These are phyloP conservation scores for Coemansia nantahalensis DNA, from an alignment of 192 early-diverging fungal species.

Conservation along the genomic window DNA sequence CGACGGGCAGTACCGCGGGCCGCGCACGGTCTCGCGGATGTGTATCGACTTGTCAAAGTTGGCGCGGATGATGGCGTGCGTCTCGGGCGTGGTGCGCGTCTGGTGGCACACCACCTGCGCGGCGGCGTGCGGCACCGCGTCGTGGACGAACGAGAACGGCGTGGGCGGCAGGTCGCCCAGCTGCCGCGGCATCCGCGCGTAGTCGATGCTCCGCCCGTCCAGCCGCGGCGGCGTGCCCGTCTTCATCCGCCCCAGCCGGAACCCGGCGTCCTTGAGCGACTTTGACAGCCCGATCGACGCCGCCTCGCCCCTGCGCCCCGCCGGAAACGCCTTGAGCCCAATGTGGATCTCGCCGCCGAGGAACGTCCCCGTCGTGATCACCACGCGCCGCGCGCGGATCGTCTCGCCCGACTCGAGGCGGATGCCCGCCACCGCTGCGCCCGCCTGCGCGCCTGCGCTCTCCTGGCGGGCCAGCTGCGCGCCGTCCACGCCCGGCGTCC, in stretches of 20 bases:
- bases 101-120: slow-evolving; percentile 72
- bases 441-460: slow-evolving; percentile 17
- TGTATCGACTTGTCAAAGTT: slow-evolving; percentile 79
- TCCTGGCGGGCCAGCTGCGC: slow-evolving; percentile 32
- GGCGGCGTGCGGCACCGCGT: slow-evolving; percentile 64
- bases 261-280: slow-evolving; percentile 70
- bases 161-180: slow-evolving; percentile 67
- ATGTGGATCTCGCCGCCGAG: slow-evolving; percentile 82
- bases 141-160: slow-evolving; percentile 77
- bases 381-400: slow-evolving; percentile 65
- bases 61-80: slow-evolving; percentile 66
- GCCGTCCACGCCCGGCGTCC: slow-evolving; percentile 24
- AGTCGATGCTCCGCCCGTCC: slow-evolving; percentile 74
- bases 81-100: slow-evolving; percentile 66
- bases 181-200: slow-evolving; percentile 61
- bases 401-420: slow-evolving; percentile 65
- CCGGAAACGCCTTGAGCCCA: slow-evolving; percentile 63
- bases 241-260: slow-evolving; percentile 74
- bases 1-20: slow-evolving; percentile 81
- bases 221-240: slow-evolving; percentile 82
- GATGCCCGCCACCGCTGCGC: slow-evolving; percentile 56
- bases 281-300: slow-evolving; percentile 74
- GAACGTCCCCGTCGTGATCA: slow-evolving; percentile 83
- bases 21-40: slow-evolving; percentile 80
- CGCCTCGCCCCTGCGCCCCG: slow-evolving; percentile 71